A percentile compares a stretch with the other conserved stretches of the same genome.
These are phyloP conservation scores for Diaporthe ilicicola DNA, from an alignment of 2,329 filamentous ascomycete genomes.

Conservation along the genomic window DNA sequence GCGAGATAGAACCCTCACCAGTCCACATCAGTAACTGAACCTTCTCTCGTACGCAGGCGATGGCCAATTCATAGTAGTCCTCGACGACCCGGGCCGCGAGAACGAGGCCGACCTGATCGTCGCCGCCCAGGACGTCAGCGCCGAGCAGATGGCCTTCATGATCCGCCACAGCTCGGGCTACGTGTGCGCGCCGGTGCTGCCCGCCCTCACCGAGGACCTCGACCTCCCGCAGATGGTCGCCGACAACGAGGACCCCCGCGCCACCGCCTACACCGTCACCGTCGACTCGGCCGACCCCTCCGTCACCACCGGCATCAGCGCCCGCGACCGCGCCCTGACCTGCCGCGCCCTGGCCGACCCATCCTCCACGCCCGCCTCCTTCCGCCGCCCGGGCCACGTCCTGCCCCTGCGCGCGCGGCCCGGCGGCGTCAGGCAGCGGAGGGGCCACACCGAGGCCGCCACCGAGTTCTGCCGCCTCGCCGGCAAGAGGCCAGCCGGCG, in stretches of 20 bases:
- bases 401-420: conserved; percentile 81
- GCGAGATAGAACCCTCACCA: conserved; percentile 26
- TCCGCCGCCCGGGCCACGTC: conserved; percentile 89
- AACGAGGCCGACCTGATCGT: conserved; percentile 99
- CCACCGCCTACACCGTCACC: conserved; percentile 92
- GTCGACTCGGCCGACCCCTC: conserved; percentile 79
- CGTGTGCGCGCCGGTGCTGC: conserved; percentile 86
- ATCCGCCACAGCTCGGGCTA: conserved; percentile 90
- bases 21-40: conserved; percentile 26
- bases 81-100: conserved; percentile 91
- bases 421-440: conserved; percentile 82
- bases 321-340: conserved; percentile 84
- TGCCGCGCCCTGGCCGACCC: conserved; percentile 81
- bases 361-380: conserved; percentile 61
- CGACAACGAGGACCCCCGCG: conserved; percentile 79
- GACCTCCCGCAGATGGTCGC: conserved; percentile 89
- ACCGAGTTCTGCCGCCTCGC: conserved; percentile 89
- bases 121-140: conserved; percentile 83
- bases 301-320: conserved; percentile 89
- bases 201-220: conserved; percentile 73
- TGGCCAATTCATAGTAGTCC: conserved; percentile 94
- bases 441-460: conserved; percentile 92
- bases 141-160: conserved; percentile 95
- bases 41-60: conserved; percentile 56
- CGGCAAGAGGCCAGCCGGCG: conserved; percentile 78